Evolutionary conservation across 2,329 filamentous ascomycete genomes (phyloP).

Genomic region (Stemphylium lycopersici): DNA sequence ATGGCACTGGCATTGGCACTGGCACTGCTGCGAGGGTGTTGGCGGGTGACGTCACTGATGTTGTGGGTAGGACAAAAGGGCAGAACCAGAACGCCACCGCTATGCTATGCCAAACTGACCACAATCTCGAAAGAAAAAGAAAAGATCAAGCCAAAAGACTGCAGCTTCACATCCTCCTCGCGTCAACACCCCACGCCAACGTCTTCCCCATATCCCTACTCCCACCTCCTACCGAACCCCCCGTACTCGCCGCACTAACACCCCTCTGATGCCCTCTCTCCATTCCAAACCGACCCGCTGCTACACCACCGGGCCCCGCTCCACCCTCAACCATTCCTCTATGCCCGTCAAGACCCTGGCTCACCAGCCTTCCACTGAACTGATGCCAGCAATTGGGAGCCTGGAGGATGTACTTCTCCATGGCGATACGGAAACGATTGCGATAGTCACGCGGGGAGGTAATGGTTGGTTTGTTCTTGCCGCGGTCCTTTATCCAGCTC

Average conservation of each 20-base stretch:
- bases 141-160: too few species aligned
- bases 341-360: conserved; percentile 23
- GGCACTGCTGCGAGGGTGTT: too few species aligned
- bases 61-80: too few species aligned
- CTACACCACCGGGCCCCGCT: background rate
- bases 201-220: too few species aligned
- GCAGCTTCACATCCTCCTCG: too few species aligned
- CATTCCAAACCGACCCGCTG: background rate
- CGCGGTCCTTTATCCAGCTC: conserved; percentile 98
- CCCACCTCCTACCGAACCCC: too few species aligned
- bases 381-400: conserved; percentile 79
- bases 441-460: conserved; percentile 98
- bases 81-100: too few species aligned
- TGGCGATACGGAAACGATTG: conserved; percentile 91
- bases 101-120: too few species aligned
- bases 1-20: background rate
- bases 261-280: conserved; percentile 22
- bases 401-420: conserved; percentile 85
- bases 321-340: conserved; percentile 20
- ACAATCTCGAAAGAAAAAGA: too few species aligned
- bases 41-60: too few species aligned
- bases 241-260: conserved; percentile 15
- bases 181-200: too few species aligned
- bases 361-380: conserved; percentile 53
- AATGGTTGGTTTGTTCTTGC: conserved; percentile 86